These are phyloP conservation scores for Pseudonitzschia multistriata DNA, from an alignment of 108 stramenopile species.

Conservation along the genomic window DNA sequence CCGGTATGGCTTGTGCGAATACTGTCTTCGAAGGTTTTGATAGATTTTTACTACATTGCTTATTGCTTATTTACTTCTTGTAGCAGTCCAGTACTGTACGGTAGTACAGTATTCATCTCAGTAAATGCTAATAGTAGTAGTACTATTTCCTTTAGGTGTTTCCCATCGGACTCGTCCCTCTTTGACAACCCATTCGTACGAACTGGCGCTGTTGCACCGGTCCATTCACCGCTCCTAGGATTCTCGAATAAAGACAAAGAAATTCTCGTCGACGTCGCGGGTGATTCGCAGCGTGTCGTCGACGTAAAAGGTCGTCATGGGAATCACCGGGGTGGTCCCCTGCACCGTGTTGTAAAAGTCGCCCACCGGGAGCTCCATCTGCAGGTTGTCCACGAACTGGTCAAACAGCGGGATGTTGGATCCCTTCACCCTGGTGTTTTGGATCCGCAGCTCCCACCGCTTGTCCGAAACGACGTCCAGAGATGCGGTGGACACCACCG, in stretches of 20 bases:
- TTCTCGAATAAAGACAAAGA: constrained; percentile 75
- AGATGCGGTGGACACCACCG: constrained; percentile 70
- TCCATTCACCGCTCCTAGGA: constrained; percentile 28
- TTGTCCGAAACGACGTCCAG: constrained; percentile 56
- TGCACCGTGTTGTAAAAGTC: constrained; percentile 56
- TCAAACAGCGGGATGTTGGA: constrained; percentile 82
- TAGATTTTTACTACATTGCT: no score
- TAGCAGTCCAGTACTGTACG: no score
- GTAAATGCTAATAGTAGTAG: no score
- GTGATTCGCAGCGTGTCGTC: constrained; percentile 85
- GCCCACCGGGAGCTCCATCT: constrained; percentile 70
- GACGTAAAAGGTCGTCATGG: constrained; percentile 64
- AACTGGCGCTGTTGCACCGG: no score
- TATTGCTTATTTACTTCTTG: no score
- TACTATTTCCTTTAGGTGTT: no score
- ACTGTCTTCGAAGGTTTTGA: no score
- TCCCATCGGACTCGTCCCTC: no score
- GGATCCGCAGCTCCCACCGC: constrained; percentile 60
- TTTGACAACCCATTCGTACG: no score
- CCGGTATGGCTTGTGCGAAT: no score
- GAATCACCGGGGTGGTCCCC: constrained; percentile 56
- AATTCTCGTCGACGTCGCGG: constrained; percentile 83
- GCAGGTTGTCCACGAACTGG: constrained; percentile 60
- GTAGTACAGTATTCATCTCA: no score
- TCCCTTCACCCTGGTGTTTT: constrained; percentile 67